A percentile compares a stretch with the other conserved stretches of the same genome.
Conservation (phyloP, 805 yeast genomes). For the Ogataea degrootiae region DNA sequence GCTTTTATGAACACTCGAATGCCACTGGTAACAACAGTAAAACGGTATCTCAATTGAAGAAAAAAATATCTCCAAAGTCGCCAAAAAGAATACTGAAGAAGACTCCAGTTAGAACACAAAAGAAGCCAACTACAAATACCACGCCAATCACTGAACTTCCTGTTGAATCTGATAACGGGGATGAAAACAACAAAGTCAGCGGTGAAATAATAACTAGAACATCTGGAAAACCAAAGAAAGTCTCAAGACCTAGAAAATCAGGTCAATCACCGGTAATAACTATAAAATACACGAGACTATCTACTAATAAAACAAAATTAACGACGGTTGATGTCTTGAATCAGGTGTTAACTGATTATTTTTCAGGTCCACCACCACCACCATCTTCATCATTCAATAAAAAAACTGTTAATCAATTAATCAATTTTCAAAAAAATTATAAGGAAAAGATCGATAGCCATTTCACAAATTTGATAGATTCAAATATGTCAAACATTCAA, state of each 20-base stretch:
- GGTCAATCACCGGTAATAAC: constrained; percentile 7
- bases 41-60: no score
- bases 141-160: no score
- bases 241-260: no score
- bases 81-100: no score
- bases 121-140: no score
- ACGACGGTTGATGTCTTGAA: constrained; percentile 31
- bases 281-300: constrained; percentile 23
- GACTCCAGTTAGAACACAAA: no score
- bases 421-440: constrained; percentile 18
- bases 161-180: no score
- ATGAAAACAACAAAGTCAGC: no score
- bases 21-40: no score
- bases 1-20: background rate
- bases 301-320: constrained; percentile 25
- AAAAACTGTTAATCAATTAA: constrained; percentile 4
- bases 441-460: constrained; percentile 20
- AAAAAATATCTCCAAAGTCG: no score
- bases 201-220: no score
- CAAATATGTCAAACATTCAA: constrained; percentile 31
- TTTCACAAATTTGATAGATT: constrained; percentile 31
- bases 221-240: no score
- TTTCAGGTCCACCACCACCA: constrained; percentile 11
- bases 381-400: constrained; percentile 14
- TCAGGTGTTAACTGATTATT: constrained; percentile 27